Percentiles rank a stretch among this genome's conserved stretches.
These are phyloP conservation scores for Heritiera fomes DNA, from an alignment of 345 rosid species.

Conservation along the genomic window DNA sequence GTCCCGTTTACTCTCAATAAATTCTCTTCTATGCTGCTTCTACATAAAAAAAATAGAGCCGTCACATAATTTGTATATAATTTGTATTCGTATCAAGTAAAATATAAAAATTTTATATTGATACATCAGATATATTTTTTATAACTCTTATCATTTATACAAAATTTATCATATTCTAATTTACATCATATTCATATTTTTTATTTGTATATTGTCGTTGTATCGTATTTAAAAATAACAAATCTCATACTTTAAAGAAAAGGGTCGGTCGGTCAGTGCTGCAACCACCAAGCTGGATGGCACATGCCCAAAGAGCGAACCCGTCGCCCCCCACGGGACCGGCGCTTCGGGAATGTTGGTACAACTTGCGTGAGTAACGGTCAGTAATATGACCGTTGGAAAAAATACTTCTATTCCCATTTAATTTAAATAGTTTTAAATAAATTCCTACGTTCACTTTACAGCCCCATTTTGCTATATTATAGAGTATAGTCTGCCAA, in stretches of 20 bases:
- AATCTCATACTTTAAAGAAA: too few relatives aligned
- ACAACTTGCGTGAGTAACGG: slow-evolving; percentile 38
- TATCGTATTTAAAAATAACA: too few relatives aligned
- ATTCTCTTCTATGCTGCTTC: background rate
- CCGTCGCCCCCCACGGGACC: slow-evolving; percentile 10
- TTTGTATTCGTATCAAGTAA: background rate
- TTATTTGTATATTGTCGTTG: too few relatives aligned
- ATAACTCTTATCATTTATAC: too few relatives aligned
- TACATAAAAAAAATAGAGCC: background rate
- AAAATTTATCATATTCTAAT: too few relatives aligned
- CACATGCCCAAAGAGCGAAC: slow-evolving; percentile 15
- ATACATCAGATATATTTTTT: too few relatives aligned
- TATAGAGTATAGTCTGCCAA: background rate
- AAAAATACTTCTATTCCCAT: background rate
- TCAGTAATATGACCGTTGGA: slow-evolving; percentile 46
- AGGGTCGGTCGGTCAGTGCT: slow-evolving; percentile 19
- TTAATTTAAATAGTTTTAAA: background rate
- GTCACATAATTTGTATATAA: background rate
- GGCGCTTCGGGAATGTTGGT: slow-evolving; percentile 16
- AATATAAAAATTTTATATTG: too few relatives aligned
- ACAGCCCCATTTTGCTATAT: background rate
- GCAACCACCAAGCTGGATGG: slow-evolving; percentile 20
- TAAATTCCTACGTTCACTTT: background rate
- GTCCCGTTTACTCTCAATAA: background rate
- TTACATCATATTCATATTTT: too few relatives aligned